Evolutionary conservation across 179 eudicot species (phyloP), one percentile per base, ranked within the genome.

Genomic region (Spergularia azorica): DNA sequence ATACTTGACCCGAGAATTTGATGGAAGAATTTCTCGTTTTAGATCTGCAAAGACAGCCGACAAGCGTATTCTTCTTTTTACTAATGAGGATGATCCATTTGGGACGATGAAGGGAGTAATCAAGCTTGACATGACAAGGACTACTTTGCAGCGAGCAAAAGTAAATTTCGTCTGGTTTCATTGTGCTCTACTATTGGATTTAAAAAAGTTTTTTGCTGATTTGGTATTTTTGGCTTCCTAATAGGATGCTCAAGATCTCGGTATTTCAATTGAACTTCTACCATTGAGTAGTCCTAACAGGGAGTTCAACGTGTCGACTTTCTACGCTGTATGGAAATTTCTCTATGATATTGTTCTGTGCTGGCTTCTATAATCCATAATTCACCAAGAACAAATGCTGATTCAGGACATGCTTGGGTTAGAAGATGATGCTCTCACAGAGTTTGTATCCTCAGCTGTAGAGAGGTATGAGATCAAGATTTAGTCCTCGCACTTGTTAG

Each of bases 231-330:
- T 51, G 77, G 67, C 72, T 56, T 41, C 52, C 71, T 77, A 80
- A 78, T 88, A 95, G 99, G 99, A 95, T 87, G 99, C 98, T 55
- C 97, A 91, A 87, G 99, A 95, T 86, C 98, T 95, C 75, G 98
- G 98, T 78, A 94, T 95, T 80, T 86, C 89, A 32, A 91, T 95
- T 55, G 96, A 93, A 83, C 92, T 95, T 78, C 93, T 93, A 41
- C 99, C 99, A 54, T 83, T 95, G 73, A 89, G 88, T 72, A 84
- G 79, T 72, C 84, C 87, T 76, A 86, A 88, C 71, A 85, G 72
- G 59, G 88, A 95, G 79, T 95, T 95, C 81, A 87, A 91, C 77
- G 73, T 89, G 67, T 89, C 97, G 36, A 85, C 75, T 70, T 95
- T 95, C 75, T 95, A 91, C 81, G 91, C 92, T 76, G 99, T 95